A percentile compares a stretch with the other conserved stretches of the same genome.
These are phyloP conservation scores for Trametes polyzona DNA, from an alignment of 1,284 basidiomycete species.

Conservation along the genomic window DNA sequence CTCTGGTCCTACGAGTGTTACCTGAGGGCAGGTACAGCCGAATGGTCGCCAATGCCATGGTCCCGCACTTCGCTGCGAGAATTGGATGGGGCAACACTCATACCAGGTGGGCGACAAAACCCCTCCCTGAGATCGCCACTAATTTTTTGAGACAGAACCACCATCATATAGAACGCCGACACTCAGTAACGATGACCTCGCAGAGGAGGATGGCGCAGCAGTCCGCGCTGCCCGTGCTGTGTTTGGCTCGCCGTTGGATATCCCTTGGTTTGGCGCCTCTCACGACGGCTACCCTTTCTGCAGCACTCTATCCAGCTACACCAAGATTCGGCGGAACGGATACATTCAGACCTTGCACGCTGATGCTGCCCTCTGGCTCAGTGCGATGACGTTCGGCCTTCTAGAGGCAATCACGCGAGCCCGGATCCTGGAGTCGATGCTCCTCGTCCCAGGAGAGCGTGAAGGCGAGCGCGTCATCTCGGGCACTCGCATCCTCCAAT, in stretches of 20 bases:
- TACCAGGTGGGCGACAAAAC: background rate
- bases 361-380: conserved; percentile 16
- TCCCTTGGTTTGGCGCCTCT: conserved; percentile 5
- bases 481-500: conserved; percentile 1
- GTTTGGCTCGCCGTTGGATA: conserved; percentile 6
- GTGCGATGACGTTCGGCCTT: conserved; percentile 19
- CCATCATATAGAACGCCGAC: background rate
- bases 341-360: background rate
- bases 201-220: background rate
- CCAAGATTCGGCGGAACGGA: conserved; percentile 1
- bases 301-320: conserved; percentile 5
- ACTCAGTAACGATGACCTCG: background rate
- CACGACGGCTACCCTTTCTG: conserved; percentile 15
- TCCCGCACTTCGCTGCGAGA: conserved; percentile 1
- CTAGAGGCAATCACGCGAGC: conserved; percentile 11
- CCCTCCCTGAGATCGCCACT: background rate
- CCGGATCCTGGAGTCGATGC: conserved; percentile 4
- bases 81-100: background rate
- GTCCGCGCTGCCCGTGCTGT: background rate
- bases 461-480: background rate
- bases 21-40: background rate
- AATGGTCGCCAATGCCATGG: conserved; percentile 11
- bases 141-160: background rate
- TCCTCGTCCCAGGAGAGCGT: background rate
- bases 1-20: background rate